Conservation (phyloP, 116 monocot genomes). For the Trichopus zeylanicus region DNA sequence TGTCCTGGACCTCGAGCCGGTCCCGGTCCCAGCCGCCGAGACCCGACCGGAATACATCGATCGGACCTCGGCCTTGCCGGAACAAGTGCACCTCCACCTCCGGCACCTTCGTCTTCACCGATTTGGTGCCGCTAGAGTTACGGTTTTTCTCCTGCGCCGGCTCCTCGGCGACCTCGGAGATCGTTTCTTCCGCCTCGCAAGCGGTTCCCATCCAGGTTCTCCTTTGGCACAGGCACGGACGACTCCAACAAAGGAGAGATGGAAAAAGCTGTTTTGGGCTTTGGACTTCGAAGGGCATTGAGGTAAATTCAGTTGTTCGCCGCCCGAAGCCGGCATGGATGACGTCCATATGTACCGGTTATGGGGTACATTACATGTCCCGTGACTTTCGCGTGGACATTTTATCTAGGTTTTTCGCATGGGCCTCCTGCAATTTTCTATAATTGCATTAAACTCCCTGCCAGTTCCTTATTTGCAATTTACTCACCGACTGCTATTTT, state of each 20-base stretch:
- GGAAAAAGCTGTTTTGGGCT: not conserved
- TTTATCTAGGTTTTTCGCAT: too few relatives aligned
- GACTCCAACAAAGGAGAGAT: too few relatives aligned
- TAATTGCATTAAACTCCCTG: too few relatives aligned
- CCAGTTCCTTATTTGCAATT: too few relatives aligned
- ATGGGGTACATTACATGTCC: too few relatives aligned
- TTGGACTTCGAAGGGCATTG: too few relatives aligned
- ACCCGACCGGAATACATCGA: slow-evolving; percentile 47
- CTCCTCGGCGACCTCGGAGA: slow-evolving; percentile 1
- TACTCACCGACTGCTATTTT: too few relatives aligned
- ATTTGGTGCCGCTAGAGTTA: slow-evolving; percentile 25
- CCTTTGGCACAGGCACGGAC: not conserved
- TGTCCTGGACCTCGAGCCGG: slow-evolving; percentile 84
- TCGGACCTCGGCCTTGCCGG: slow-evolving; percentile 58
- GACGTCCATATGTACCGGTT: too few relatives aligned
- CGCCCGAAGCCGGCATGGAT: too few relatives aligned
- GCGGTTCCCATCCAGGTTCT: not conserved
- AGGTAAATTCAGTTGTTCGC: too few relatives aligned
- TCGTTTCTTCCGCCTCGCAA: not conserved
- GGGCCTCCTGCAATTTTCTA: too few relatives aligned
- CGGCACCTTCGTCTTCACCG: slow-evolving; percentile 32
- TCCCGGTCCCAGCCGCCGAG: slow-evolving; percentile 88
- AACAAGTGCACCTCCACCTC: slow-evolving; percentile 81
- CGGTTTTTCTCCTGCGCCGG: not conserved
- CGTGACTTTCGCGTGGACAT: too few relatives aligned